Evolutionary conservation across 2,329 filamentous ascomycete genomes (phyloP), one percentile per base, ranked within the genome.

Genomic region (Venturia carpophila): DNA sequence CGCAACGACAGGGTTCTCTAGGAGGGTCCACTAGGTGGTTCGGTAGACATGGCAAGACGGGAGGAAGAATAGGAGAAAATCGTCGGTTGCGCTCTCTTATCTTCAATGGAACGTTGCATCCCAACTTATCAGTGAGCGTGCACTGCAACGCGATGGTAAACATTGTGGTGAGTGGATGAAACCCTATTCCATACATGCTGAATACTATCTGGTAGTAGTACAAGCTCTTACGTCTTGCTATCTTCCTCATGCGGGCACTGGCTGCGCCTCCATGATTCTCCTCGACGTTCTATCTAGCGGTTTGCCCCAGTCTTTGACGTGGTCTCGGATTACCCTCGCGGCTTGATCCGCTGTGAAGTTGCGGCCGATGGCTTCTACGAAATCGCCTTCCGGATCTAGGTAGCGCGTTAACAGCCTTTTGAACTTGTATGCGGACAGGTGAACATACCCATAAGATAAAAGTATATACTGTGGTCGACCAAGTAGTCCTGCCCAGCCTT

Each of bases 381-480:
- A 99, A 75, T 99, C 92, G 24, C 93, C 93, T 71, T 97, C 92
- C 0, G 94, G 94, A 75, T 97, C 94, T 87, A 63, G 64, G 60
- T n/a, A 27, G 64, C n/a, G 37, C 56, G 70, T 75, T 66, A 75
- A 72, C 65, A 55, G 24, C 37, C 15, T 15, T 58, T 41, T 15
- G 39, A 41, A 10, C 39, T 41, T 15, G 3, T 1, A 52, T 5
- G 11, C 34, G 24, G 37, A 19, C 19, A 24, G n/a, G 2, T 11
- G 60, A 7, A 64, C 60, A 24, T 66, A 87, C 84, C 84, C 94
- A 99, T 99, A 70, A 99, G 79, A 77, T 99, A 99, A 73, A 99
- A 99, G 82, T 99, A 99, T 71, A 99, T 99, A 76, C 92, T 97
- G 79, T 99, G 94, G 76, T 99, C 94, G 15, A 99, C 94, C 71